Percentiles rank a stretch among this genome's conserved stretches.
phyloP scores from a whole-genome alignment of 371 early-diverging fungal species.

The Syncephalastrum sp. region DNA sequence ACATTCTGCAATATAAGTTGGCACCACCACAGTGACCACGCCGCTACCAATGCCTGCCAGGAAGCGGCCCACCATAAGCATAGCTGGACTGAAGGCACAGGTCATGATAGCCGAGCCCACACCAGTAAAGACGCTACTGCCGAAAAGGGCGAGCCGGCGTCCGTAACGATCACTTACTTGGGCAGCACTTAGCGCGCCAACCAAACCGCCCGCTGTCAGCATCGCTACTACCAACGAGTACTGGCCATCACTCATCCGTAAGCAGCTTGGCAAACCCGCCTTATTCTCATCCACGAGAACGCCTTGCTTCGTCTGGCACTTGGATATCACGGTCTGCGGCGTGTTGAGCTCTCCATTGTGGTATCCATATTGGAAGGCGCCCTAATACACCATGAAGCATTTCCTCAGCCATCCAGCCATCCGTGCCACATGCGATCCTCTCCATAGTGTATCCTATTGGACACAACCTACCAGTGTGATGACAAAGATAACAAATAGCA shows the following conservation, averaged over 20 bases:
- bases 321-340: constrained; percentile 68
- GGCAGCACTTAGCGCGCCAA: constrained; percentile 80
- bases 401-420: neutral
- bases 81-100: constrained; percentile 43
- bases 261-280: constrained; percentile 62
- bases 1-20: constrained; percentile 86
- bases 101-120: constrained; percentile 70
- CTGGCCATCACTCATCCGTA: constrained; percentile 77
- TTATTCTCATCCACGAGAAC: constrained; percentile 12
- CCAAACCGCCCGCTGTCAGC: constrained; percentile 76
- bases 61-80: constrained; percentile 76
- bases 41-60: constrained; percentile 87
- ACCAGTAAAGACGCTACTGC: constrained; percentile 60
- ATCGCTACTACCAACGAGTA: constrained; percentile 74
- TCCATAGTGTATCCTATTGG: neutral
- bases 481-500: constrained; percentile 38
- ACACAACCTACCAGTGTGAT: constrained; percentile 34
- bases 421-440: neutral
- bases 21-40: constrained; percentile 78
- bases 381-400: constrained; percentile 14
- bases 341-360: constrained; percentile 83
- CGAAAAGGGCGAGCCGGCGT: constrained; percentile 68
- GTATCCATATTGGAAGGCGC: constrained; percentile 81
- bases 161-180: constrained; percentile 71
- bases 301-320: constrained; percentile 40